Conservation (phyloP, 306 rosid species). For the Rubus parviflorus region DNA sequence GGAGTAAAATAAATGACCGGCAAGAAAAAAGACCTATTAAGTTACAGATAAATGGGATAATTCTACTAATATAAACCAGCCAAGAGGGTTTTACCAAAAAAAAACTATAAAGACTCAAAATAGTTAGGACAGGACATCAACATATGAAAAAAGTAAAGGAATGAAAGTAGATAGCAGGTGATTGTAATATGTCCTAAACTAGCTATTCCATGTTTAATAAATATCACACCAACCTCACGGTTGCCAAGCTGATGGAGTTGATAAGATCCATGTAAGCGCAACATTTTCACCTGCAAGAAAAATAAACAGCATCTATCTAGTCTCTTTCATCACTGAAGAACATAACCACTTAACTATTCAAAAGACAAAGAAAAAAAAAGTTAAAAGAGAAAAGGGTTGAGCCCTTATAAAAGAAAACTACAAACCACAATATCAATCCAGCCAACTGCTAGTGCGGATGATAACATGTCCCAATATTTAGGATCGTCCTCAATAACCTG, state of each 20-base stretch:
- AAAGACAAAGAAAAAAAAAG: constrained; percentile 3
- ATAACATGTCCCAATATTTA: constrained; percentile 78
- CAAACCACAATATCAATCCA: constrained; percentile 94
- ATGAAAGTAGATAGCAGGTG: background rate
- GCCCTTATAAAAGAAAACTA: constrained; percentile 15
- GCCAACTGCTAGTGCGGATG: constrained; percentile 86
- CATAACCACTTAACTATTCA: constrained; percentile 18
- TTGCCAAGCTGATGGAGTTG: constrained; percentile 71
- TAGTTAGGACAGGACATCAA: background rate
- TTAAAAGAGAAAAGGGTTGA: background rate
- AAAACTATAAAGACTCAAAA: background rate
- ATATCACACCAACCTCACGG: constrained; percentile 78
- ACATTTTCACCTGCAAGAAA: constrained; percentile 76
- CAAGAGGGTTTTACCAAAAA: background rate
- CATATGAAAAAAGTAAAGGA: background rate
- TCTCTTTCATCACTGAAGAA: constrained; percentile 22
- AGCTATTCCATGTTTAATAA: constrained; percentile 8
- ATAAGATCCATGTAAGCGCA: constrained; percentile 90
- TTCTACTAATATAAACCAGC: background rate
- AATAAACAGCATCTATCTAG: constrained; percentile 23
- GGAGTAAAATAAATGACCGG: background rate
- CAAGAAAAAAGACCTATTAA: background rate
- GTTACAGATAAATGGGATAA: background rate
- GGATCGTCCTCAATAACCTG: constrained; percentile 84
- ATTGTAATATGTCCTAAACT: background rate